These are phyloP conservation scores for Wickerhamiella pararugosa DNA, from an alignment of 1,139 yeast genomes.

Conservation along the genomic window DNA sequence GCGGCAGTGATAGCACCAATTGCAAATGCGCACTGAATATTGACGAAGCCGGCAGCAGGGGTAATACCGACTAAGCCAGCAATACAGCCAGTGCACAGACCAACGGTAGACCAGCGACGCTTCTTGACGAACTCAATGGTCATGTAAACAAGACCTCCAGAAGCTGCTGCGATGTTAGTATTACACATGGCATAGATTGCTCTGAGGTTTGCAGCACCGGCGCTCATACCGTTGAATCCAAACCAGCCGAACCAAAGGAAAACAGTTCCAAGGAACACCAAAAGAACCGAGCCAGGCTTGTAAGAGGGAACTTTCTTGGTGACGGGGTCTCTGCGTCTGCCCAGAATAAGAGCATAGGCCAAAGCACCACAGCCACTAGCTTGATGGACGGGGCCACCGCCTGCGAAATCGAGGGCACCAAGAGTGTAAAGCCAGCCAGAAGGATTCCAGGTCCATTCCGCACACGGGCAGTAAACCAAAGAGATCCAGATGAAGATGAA, in stretches of 20 bases:
- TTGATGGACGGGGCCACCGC: slow-evolving; percentile 97
- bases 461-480: slow-evolving; percentile 89
- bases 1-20: slow-evolving; percentile 71
- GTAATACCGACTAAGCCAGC: slow-evolving; percentile 94
- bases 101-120: slow-evolving; percentile 88
- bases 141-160: slow-evolving; percentile 91
- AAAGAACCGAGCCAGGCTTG: slow-evolving; percentile 81
- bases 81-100: slow-evolving; percentile 84
- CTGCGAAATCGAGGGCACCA: slow-evolving; percentile 90
- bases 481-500: slow-evolving; percentile 89
- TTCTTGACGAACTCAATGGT: slow-evolving; percentile 76
- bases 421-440: slow-evolving; percentile 74
- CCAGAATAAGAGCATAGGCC: slow-evolving; percentile 79
- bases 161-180: slow-evolving; percentile 84
- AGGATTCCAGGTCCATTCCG: slow-evolving; percentile 95
- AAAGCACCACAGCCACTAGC: slow-evolving; percentile 89
- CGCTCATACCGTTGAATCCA: slow-evolving; percentile 95
- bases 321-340: slow-evolving; percentile 64
- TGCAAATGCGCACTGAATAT: slow-evolving; percentile 72
- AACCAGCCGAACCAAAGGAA: slow-evolving; percentile 98
- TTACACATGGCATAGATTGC: slow-evolving; percentile 88
- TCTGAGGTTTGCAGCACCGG: slow-evolving; percentile 81
- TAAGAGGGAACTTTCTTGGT: slow-evolving; percentile 65
- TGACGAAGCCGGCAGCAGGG: slow-evolving; percentile 94
- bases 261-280: slow-evolving; percentile 84